phyloP scores from a whole-genome alignment of 176 grass and related monocot genomes.

The Typha latifolia region DNA sequence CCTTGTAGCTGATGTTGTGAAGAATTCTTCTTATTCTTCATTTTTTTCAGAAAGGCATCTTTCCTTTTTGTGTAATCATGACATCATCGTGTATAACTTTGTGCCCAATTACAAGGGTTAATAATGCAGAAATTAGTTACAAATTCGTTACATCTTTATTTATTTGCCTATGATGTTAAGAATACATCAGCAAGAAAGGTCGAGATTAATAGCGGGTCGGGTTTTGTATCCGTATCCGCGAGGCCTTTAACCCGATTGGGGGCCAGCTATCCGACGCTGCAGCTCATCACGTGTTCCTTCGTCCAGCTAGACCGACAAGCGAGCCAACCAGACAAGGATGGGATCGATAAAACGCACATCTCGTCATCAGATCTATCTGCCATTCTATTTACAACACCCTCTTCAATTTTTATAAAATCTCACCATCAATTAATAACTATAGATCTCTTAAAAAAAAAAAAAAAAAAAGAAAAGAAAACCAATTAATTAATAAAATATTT shows the following conservation, averaged over 20 bases:
- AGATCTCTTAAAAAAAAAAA: background rate
- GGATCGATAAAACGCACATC: background rate
- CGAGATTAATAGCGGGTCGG: too few relatives aligned
- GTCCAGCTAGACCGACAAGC: too few relatives aligned
- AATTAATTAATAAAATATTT: background rate
- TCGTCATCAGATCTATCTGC: slow-evolving; percentile 4
- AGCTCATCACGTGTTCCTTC: too few relatives aligned
- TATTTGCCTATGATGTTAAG: too few relatives aligned
- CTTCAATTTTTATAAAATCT: background rate
- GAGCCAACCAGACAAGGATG: background rate
- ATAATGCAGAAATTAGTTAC: background rate
- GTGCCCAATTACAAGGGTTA: background rate
- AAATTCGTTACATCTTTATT: background rate
- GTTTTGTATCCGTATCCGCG: too few relatives aligned
- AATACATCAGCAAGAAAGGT: too few relatives aligned
- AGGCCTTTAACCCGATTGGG: too few relatives aligned
- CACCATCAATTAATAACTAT: background rate
- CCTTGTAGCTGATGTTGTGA: background rate
- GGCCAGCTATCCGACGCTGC: too few relatives aligned
- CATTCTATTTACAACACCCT: background rate
- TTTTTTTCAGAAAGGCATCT: background rate
- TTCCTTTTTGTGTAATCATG: slow-evolving; percentile 3
- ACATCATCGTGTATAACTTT: background rate
- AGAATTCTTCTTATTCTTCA: background rate
- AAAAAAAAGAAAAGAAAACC: too few relatives aligned